Evolutionary conservation across 768 basidiomycete species (phyloP), one percentile per base, ranked within the genome.

Genomic region (Galerina sulciceps): DNA sequence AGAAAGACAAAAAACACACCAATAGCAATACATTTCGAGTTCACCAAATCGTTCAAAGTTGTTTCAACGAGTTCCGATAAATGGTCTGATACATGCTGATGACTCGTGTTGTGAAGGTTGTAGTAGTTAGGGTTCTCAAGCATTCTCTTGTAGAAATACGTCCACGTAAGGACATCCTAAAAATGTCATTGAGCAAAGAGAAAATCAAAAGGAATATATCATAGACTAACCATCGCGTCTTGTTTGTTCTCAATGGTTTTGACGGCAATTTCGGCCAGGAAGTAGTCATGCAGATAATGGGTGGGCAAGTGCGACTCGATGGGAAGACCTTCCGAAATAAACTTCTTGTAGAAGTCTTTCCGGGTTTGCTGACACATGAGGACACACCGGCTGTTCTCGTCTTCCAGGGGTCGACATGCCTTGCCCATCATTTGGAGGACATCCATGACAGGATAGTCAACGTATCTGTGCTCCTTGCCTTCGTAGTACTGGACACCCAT

Each of bases 241-340:
- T 99, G 96, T 79, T 99, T 99, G 75, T 98, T 99, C 76, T 99
- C 95, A 57, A 99, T 98, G 11, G 96, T 99, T 77, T 95, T 96
- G 41, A 98, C 95, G 9, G 96, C 96, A 62, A 99, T 97, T 74
- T 99, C 97, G 0, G 96, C 94, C 50, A 98, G 83, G 86, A 99
- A 98, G 73, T 97, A 97, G 70, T 99, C 97, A 67, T 98, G 96
- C 1, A 99, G 77, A 57, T 91, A 77, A 70, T 94, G 90, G 0
- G 93, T 94, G 1, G 96, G 88, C 3, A 99, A 76, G 71, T 96
- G 94, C 0, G 93, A 96, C 72, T 99, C 97, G 63, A 99, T 97
- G 6, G 96, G 97, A 23, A 99, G 76, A n/a, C 96, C 97, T 71
- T 99, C 96, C 1, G 89, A 89, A 50, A 99, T 73, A 85, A 99